phyloP scores from a whole-genome alignment of 139 green algal species.

The Chlamydomonas sphaeroides region DNA sequence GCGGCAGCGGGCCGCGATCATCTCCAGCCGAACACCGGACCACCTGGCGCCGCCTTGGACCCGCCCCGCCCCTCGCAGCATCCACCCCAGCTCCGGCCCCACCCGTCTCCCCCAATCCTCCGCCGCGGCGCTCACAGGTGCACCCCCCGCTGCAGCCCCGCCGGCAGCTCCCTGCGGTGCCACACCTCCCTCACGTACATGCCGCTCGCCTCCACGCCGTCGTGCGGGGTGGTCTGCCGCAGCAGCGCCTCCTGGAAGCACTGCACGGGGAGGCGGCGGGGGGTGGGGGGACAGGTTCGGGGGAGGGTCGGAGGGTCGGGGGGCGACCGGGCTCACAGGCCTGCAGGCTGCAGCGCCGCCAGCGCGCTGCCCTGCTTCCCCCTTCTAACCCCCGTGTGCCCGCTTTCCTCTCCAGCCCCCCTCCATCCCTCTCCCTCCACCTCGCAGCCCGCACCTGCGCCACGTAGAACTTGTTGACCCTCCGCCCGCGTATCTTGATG shows the following conservation, averaged over 20 bases:
- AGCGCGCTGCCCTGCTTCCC: too few species aligned
- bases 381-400: neutral
- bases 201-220: constrained; percentile 66
- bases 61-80: too few species aligned
- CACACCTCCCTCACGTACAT: constrained; percentile 66
- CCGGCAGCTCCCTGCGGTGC: too few species aligned
- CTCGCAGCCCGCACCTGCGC: constrained; percentile 9
- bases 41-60: too few species aligned
- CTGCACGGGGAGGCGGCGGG: neutral
- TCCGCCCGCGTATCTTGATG: constrained; percentile 45
- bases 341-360: neutral
- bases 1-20: too few species aligned
- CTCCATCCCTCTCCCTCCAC: neutral
- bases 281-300: neutral
- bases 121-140: too few species aligned
- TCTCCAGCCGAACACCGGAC: too few species aligned
- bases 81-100: too few species aligned
- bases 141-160: too few species aligned
- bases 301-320: too few species aligned
- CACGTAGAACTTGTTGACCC: constrained; percentile 48
- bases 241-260: constrained; percentile 44
- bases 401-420: neutral
- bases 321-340: too few species aligned
- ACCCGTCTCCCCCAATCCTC: too few species aligned
- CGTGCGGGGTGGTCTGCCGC: constrained; percentile 58